Conservation (phyloP, 192 early-diverging fungal genomes). For the Radiomyces spectabilis region DNA sequence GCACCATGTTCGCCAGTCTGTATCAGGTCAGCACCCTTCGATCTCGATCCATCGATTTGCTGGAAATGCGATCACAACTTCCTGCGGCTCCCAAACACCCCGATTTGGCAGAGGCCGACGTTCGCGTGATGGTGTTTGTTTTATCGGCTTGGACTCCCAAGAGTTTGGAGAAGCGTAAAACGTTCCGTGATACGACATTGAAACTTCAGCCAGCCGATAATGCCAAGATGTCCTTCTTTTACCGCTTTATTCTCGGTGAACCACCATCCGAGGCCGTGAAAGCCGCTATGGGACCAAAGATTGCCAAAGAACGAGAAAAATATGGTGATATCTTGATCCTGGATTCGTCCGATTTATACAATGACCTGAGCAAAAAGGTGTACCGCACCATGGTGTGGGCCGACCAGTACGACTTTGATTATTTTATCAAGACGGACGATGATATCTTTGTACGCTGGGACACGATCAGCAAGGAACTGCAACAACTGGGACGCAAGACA, state of each 20-base stretch:
- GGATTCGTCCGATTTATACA: conserved; percentile 41
- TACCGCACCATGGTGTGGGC: conserved; percentile 50
- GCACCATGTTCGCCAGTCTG: conserved; percentile 45
- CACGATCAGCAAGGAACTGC: conserved; percentile 37
- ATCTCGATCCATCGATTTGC: conserved; percentile 13
- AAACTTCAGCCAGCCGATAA: conserved; percentile 36
- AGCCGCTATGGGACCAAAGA: conserved; percentile 34
- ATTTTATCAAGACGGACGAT: conserved; percentile 51
- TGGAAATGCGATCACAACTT: conserved; percentile 19
- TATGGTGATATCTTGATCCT: conserved; percentile 46
- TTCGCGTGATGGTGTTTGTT: conserved; percentile 44
- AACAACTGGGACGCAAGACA: conserved; percentile 29
- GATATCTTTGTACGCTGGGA: conserved; percentile 58
- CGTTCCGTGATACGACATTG: conserved; percentile 39
- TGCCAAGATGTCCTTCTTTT: conserved; percentile 32
- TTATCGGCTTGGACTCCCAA: conserved; percentile 51
- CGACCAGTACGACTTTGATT: conserved; percentile 45
- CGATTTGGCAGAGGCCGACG: conserved; percentile 17
- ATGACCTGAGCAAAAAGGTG: conserved; percentile 49
- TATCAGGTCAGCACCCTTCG: conserved; percentile 37
- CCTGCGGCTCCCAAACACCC: conserved; percentile 17
- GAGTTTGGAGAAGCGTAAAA: conserved; percentile 35
- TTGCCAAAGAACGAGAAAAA: conserved; percentile 34
- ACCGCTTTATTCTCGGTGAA: conserved; percentile 46
- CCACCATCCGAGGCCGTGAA: conserved; percentile 31